These are phyloP conservation scores for Rhizopogon salebrosus DNA, from an alignment of 768 basidiomycete genomes.

Conservation along the genomic window DNA sequence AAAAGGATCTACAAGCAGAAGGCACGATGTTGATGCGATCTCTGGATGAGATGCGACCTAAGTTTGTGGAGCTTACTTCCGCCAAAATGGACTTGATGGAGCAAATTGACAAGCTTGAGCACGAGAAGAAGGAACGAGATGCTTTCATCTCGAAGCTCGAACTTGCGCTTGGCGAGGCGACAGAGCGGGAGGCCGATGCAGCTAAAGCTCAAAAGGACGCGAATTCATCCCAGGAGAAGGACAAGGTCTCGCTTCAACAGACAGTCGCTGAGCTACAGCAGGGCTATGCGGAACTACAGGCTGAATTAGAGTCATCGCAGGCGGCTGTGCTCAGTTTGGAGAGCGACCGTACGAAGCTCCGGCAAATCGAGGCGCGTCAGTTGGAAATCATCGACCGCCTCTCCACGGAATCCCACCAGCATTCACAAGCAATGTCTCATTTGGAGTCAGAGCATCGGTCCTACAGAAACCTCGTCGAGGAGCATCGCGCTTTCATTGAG, in stretches of 20 bases:
- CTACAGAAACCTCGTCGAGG: constrained; percentile 41
- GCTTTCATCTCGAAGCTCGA: constrained; percentile 58
- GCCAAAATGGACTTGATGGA: constrained; percentile 66
- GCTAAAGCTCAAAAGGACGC: constrained; percentile 41
- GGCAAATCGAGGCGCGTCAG: constrained; percentile 49
- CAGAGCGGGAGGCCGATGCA: constrained; percentile 42
- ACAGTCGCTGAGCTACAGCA: constrained; percentile 56
- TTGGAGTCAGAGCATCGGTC: constrained; percentile 52
- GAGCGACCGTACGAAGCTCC: constrained; percentile 55
- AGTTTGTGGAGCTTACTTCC: constrained; percentile 76
- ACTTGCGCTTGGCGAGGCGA: constrained; percentile 47
- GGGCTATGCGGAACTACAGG: constrained; percentile 56
- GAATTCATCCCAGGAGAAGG: constrained; percentile 46
- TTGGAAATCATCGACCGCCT: constrained; percentile 57
- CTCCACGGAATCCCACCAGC: constrained; percentile 36
- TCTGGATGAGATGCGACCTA: constrained; percentile 82
- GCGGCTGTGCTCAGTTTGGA: constrained; percentile 56
- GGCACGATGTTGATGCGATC: constrained; percentile 74
- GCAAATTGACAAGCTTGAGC: constrained; percentile 51
- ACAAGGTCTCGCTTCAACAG: constrained; percentile 41
- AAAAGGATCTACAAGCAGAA: constrained; percentile 71
- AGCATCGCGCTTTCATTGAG: constrained; percentile 58
- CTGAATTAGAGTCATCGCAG: constrained; percentile 51
- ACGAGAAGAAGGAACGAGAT: constrained; percentile 51
- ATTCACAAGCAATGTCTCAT: constrained; percentile 48